Base-by-base conservation (phyloP, 345 rosid genomes). In the Populus ilicifolia region DNA sequence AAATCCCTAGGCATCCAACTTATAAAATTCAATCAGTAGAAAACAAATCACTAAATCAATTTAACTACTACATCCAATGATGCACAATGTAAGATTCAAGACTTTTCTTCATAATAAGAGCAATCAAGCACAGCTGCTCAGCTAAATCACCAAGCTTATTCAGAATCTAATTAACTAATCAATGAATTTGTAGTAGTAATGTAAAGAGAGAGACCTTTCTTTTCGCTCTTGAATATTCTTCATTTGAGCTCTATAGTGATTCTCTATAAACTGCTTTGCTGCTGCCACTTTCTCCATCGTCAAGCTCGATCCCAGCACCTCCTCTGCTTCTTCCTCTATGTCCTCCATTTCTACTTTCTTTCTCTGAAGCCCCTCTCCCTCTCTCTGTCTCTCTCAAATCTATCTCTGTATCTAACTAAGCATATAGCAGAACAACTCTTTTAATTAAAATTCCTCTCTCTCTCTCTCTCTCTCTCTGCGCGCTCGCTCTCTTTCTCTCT, bases 201-300 rank as follows among this genome's bases (percentile, higher is more conserved):
- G 3, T 20, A 72, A 13, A 50, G 67, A 71, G 65, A 33, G 7
- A 20, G 71, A 94, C 98, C 98, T 91, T 84, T 94, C 97, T 81
- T 91, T 93, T 65, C 98, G 89, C 75, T 94, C 97, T 75, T 88
- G 91, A 84, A 94, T 89, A 84, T 88, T 93, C 88, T 94, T 94
- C 86, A 50, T 90, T 81, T 94, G 98, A 84, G 91, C 94, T 89
- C 93, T 84, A 72, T 94, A 94, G 84, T 94, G 98, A 85, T 94
- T 94, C 89, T 94, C 98, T 70, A 94, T 94, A 88, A 85, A 94
- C 93, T 94, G 93, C 80, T 94, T 94, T 38, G 98, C 94, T 21
- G 97, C 98, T 27, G 98, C 98, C 75, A 94, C 98, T 78, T 88
- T 94, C 95, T 94, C 98, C 98, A 94, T 90, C 79, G 98, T 94